A percentile compares a stretch with the other conserved stretches of the same genome.
phyloP scores from a whole-genome alignment of 1,139 yeast genomes.

The Magnusiomyces ingens region DNA sequence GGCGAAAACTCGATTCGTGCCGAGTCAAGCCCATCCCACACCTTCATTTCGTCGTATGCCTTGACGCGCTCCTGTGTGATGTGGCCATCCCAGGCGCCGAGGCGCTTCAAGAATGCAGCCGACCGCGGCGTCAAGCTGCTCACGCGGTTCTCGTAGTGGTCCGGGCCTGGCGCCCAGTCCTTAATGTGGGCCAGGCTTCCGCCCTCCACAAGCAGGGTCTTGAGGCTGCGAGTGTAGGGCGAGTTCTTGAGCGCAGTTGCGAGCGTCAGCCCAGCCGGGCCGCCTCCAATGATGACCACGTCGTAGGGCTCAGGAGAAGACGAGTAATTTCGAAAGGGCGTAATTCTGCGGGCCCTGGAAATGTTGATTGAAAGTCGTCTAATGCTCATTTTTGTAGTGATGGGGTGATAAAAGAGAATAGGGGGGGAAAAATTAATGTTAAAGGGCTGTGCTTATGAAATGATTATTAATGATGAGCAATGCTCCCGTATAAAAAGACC shows the following conservation, averaged over 20 bases:
- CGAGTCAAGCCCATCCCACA: slow-evolving; percentile 79
- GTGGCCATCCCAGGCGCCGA: slow-evolving; percentile 65
- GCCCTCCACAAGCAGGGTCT: slow-evolving; percentile 70
- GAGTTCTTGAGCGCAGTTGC: slow-evolving; percentile 71
- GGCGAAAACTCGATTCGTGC: slow-evolving; percentile 48
- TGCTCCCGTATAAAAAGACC: no score
- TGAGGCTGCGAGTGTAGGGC: slow-evolving; percentile 51
- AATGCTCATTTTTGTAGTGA: no score
- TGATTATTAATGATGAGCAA: no score
- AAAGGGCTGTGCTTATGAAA: no score
- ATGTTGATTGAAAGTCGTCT: no score
- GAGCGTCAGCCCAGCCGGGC: slow-evolving; percentile 91
- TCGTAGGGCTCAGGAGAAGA: slow-evolving; percentile 36
- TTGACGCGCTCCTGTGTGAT: slow-evolving; percentile 64
- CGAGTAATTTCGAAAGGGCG: neutral
- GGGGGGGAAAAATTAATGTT: no score
- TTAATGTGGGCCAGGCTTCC: slow-evolving; percentile 50
- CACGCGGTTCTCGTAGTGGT: slow-evolving; percentile 65
- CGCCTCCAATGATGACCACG: slow-evolving; percentile 90
- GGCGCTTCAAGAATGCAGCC: slow-evolving; percentile 54
- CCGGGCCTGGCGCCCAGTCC: slow-evolving; percentile 50
- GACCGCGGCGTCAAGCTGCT: slow-evolving; percentile 82
- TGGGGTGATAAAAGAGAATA: no score
- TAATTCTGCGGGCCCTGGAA: no score
- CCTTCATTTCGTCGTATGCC: slow-evolving; percentile 72